Percentiles rank a stretch among this genome's conserved stretches.
Conservation (phyloP, 495 filamentous ascomycete species). For the Daldinia bambusicola region DNA sequence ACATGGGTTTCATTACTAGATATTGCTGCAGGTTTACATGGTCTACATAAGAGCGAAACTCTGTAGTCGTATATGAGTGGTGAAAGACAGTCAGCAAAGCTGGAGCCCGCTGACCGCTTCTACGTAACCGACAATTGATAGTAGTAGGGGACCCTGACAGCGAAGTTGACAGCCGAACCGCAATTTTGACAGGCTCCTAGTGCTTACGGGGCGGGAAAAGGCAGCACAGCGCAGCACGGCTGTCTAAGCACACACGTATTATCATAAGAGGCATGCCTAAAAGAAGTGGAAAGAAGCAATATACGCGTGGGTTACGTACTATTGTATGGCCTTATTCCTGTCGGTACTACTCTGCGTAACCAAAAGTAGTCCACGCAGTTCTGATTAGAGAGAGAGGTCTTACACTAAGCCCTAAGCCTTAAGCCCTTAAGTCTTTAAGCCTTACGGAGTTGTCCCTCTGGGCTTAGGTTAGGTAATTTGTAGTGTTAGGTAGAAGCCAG, state of each 20-base stretch:
- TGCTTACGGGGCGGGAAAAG: constrained; percentile 39
- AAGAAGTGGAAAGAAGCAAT: not conserved
- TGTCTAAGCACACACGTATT: constrained; percentile 37
- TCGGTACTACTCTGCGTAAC: constrained; percentile 2
- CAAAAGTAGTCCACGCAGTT: not conserved
- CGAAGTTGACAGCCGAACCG: constrained; percentile 13
- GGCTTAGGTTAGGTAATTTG: constrained; percentile 7
- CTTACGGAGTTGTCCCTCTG: not conserved
- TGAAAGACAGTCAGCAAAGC: constrained; percentile 42
- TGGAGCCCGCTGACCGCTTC: constrained; percentile 36
- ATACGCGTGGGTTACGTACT: not conserved
- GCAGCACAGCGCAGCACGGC: constrained; percentile 23
- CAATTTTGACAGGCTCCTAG: constrained; percentile 36
- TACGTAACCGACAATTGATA: not conserved
- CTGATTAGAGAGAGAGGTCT: constrained; percentile 10
- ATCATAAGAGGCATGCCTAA: not conserved
- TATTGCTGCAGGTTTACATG: constrained; percentile 4
- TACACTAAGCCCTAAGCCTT: constrained; percentile 30
- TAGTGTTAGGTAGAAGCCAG: not conserved
- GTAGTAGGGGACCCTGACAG: constrained; percentile 32
- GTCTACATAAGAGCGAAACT: constrained; percentile 23
- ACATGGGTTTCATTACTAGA: not conserved
- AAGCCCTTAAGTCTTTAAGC: constrained; percentile 10
- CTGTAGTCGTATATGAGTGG: constrained; percentile 25
- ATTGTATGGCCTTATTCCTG: constrained; percentile 10